phyloP scores from a whole-genome alignment of 176 grass and related monocot genomes.

The Thalia dealbata region DNA sequence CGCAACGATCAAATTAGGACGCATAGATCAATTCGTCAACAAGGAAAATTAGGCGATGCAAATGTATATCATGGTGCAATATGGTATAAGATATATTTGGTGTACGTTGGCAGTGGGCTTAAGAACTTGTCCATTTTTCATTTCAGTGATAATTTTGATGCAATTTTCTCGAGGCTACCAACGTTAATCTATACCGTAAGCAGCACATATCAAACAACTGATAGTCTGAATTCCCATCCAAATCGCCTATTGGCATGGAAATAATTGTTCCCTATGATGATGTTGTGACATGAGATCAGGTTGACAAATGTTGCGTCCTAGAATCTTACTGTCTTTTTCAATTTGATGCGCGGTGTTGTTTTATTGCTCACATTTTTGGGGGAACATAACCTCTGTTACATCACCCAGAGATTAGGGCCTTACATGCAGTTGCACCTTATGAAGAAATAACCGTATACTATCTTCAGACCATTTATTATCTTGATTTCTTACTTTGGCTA shows the following conservation, averaged over 20 bases:
- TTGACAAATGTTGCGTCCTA: too few relatives aligned
- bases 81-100: background rate
- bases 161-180: background rate
- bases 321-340: too few relatives aligned
- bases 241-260: too few relatives aligned
- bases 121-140: background rate
- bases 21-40: background rate
- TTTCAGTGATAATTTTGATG: background rate
- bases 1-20: background rate
- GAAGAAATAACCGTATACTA: background rate
- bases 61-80: background rate
- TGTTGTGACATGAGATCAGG: too few relatives aligned
- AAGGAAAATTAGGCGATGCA: background rate
- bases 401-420: background rate
- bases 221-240: too few relatives aligned
- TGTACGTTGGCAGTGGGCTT: background rate
- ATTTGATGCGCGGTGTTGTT: too few relatives aligned
- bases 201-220: too few relatives aligned
- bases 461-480: background rate
- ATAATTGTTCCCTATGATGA: too few relatives aligned
- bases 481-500: background rate
- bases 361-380: background rate
- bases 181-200: background rate
- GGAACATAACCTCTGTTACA: background rate
- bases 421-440: background rate